Evolutionary conservation across 2,329 filamentous ascomycete species (phyloP), one percentile per base, ranked within the genome.

Genomic region (Plenodomus lindquistii): DNA sequence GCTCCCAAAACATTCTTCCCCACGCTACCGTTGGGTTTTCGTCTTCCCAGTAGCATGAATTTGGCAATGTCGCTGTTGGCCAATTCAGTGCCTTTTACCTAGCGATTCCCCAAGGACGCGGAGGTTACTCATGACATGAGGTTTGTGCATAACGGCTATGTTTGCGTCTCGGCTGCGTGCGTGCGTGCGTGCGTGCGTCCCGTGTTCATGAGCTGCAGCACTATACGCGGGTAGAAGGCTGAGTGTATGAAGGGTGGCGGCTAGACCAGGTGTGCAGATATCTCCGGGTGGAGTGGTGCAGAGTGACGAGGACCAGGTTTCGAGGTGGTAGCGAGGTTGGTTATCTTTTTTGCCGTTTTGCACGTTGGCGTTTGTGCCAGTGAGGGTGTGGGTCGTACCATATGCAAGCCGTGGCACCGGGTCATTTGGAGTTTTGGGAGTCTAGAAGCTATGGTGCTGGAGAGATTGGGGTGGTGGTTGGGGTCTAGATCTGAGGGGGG

Each of bases 401-500:
- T 44, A 50, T 36, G 48, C 57, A 54, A 57, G 43, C 55, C 55
- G 57, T 40, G 42, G 44, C 52, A 57, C 56, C 54, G 52, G 57
- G 47, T 60, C 40, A 50, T 55, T 21, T 48, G 35, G 35, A n/a
- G 41, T 20, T 43, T 38, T 42, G 38, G 24, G 20, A 48, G 17
- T 45, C 31, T 21, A 47, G 34, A 47, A 41, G 44, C 38, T 49
- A 42, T 40, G 54, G 48, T 47, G 44, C 27, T 58, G 45, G 42
- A 54, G 42, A 43, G 47, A 44, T 37, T 53, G 48, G n/a, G n/a
- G n/a, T 45, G 38, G 36, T 41, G 13, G 34, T 40, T 20, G 31
- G 49, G 48, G 53, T 63, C 55, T 55, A 46, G 54, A 19, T 55
- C 59, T 60, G n/a, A n/a, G n/a, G n/a, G n/a, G n/a, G n/a, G n/a